Conservation (phyloP, 768 basidiomycete genomes). For the Holtermannia corniformis region DNA sequence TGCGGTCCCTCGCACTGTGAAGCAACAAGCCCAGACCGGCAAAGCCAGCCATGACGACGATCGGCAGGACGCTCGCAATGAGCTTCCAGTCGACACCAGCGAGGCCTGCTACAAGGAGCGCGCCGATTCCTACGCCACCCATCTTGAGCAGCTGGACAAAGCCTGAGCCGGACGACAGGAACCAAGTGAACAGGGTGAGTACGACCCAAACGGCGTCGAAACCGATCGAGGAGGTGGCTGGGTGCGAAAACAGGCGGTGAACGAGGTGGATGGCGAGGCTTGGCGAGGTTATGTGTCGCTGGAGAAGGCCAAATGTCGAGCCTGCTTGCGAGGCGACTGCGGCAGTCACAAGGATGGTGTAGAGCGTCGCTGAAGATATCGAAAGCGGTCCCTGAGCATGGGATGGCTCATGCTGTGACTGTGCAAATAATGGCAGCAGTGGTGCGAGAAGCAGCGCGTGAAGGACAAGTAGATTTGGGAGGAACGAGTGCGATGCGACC, state of each 20-base stretch:
- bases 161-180: conserved; percentile 14
- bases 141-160: conserved; percentile 7
- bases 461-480: conserved; percentile 55
- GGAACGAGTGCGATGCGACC: conserved; percentile 45
- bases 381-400: conserved; percentile 3
- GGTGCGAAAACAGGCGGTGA: conserved; percentile 43
- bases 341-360: conserved; percentile 40
- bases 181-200: conserved; percentile 21
- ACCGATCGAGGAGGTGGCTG: conserved; percentile 57
- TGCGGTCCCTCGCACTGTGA: conserved; percentile 13
- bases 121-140: background rate
- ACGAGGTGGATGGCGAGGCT: conserved; percentile 7
- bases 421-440: too few species aligned
- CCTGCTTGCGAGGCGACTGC: conserved; percentile 42
- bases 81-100: conserved; percentile 29
- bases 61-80: conserved; percentile 24
- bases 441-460: conserved; percentile 53
- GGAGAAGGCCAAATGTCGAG: conserved; percentile 30
- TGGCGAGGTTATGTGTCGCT: conserved; percentile 13
- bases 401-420: too few species aligned
- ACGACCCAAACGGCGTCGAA: conserved; percentile 54
- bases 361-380: conserved; percentile 37
- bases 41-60: conserved; percentile 14
- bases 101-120: conserved; percentile 1
- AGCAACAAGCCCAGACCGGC: conserved; percentile 14